Evolutionary conservation across 2,329 filamentous ascomycete species (phyloP), one percentile per base, ranked within the genome.

Genomic region (Xylaria sp.): DNA sequence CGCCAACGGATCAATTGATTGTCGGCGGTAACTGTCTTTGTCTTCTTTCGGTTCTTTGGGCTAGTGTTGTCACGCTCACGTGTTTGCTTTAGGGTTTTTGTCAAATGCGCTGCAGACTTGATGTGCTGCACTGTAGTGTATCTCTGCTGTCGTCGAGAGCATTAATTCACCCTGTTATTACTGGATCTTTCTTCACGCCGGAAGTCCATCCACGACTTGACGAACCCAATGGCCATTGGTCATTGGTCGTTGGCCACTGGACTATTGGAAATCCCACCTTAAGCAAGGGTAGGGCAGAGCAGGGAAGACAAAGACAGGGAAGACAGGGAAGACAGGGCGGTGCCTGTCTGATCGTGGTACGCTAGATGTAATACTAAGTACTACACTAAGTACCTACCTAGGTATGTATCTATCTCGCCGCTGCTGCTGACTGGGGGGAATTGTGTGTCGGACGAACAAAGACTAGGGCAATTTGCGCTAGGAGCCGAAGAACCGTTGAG

Each of bases 401-500:
- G n/a, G 18, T 28, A 25, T 10, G 15, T 28, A 9, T 36, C 36
- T 58, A 64, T 64, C 60, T 64, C 64, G 64, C 67, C 64, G 64
- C 67, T 60, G 59, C 64, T 67, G 64, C 67, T 67, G 66, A 70
- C 68, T 57, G 58, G 66, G 66, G 62, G 56, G 49, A 12, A 5
- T 23, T 31, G 49, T n/a, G 51, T 54, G 51, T 55, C 25, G 52
- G 49, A 60, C 51, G 60, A 65, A 64, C 65, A 69, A 70, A 70
- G 64, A 57, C 48, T 41, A 58, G 59, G 64, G 63, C 59, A 48
- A 54, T 57, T 31, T 69, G 66, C 61, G 68, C 66, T 66, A 66
- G 62, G 60, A 64, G 63, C 65, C 70, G 62, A 66, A 63, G 66
- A 62, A 69, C 62, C 66, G 59, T 62, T 64, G 62, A 60, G 55